A percentile compares a stretch with the other conserved stretches of the same genome.
These are phyloP conservation scores for Colletotrichum lentis DNA, from an alignment of 2,329 filamentous ascomycete genomes.

Conservation along the genomic window DNA sequence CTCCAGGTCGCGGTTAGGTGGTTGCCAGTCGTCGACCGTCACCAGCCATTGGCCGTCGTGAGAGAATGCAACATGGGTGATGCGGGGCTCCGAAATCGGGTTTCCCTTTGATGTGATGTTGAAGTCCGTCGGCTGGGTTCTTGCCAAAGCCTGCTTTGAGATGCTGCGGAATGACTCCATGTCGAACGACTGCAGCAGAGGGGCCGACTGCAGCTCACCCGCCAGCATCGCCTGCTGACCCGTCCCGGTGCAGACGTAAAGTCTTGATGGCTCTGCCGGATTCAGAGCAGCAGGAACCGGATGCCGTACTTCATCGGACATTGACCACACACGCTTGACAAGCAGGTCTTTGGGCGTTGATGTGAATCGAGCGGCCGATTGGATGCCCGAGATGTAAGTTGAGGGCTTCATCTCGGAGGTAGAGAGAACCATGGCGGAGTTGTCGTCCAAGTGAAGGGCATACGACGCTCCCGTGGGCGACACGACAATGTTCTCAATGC, in stretches of 20 bases:
- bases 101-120: conserved; percentile 77
- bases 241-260: conserved; percentile 74
- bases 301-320: conserved; percentile 53
- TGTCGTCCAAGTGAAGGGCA: conserved; percentile 85
- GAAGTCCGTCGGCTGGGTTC: conserved; percentile 85
- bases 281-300: conserved; percentile 69
- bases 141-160: conserved; percentile 85
- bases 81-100: conserved; percentile 77
- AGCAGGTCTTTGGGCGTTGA: conserved; percentile 61
- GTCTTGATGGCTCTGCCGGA: conserved; percentile 67
- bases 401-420: conserved; percentile 88
- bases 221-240: conserved; percentile 65
- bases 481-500: conserved; percentile 84
- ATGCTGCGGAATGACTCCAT: conserved; percentile 79
- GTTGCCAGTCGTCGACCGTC: conserved; percentile 90
- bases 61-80: conserved; percentile 79
- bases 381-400: conserved; percentile 84
- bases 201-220: conserved; percentile 59
- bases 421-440: conserved; percentile 88
- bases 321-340: conserved; percentile 61
- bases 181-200: conserved; percentile 83
- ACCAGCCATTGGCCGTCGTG: conserved; percentile 88
- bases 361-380: conserved; percentile 65
- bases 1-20: conserved; percentile 72
- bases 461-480: conserved; percentile 84